Conservation (phyloP, 345 rosid genomes). For the Citropsis articulata region DNA sequence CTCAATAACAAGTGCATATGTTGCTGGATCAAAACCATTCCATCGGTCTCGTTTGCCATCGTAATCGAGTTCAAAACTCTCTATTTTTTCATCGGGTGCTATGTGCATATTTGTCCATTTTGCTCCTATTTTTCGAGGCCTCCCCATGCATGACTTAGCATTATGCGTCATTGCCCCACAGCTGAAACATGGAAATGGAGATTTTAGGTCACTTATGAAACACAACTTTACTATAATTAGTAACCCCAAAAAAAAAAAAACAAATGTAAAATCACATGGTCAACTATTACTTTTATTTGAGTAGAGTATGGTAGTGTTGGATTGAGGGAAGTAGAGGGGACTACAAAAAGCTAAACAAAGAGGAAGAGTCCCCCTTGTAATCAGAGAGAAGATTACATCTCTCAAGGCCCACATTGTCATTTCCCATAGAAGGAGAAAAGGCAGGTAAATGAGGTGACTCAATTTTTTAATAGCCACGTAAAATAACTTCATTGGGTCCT, state of each 20-base stretch:
- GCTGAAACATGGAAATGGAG: conserved; percentile 30
- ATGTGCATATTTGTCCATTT: conserved; percentile 68
- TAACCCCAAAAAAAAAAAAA: background rate
- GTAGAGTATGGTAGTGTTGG: background rate
- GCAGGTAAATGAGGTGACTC: background rate
- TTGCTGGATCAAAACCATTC: conserved; percentile 81
- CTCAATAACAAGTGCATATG: conserved; percentile 67
- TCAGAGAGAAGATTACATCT: background rate
- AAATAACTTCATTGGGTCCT: background rate
- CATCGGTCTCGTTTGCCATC: conserved; percentile 91
- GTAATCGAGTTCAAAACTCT: conserved; percentile 76
- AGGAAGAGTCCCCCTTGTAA: background rate
- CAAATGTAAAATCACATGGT: background rate
- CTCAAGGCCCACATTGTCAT: background rate
- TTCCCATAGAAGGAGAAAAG: background rate
- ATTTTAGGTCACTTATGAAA: background rate
- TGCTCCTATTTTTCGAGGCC: conserved; percentile 74
- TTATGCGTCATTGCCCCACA: conserved; percentile 91
- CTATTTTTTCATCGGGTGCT: conserved; percentile 85
- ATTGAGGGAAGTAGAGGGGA: background rate
- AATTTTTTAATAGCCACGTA: background rate
- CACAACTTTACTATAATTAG: background rate
- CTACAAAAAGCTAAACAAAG: background rate
- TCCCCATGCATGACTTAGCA: conserved; percentile 70
- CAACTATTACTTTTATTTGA: background rate